These are phyloP conservation scores for Senna tora DNA, from an alignment of 306 rosid genomes.

Conservation along the genomic window DNA sequence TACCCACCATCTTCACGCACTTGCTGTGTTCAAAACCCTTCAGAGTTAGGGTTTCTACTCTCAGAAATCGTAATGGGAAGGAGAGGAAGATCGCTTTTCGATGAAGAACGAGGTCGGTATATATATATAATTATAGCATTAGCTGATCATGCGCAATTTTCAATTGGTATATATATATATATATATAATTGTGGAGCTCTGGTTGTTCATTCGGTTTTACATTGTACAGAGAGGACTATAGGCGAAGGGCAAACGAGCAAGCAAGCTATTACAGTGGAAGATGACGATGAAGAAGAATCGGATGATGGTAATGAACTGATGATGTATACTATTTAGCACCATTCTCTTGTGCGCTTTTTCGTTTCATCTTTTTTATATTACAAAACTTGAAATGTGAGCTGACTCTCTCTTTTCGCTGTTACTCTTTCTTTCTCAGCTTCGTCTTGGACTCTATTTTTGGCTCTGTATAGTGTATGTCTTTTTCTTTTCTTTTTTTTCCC, in stretches of 20 bases:
- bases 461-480: neutral
- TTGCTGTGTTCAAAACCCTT: slow-evolving; percentile 12
- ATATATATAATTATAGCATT: neutral
- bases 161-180: neutral
- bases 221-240: slow-evolving; percentile 26
- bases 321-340: neutral
- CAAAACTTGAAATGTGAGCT: neutral
- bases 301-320: slow-evolving; percentile 39
- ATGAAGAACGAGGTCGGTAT: slow-evolving; percentile 37
- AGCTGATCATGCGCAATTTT: neutral
- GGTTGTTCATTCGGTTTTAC: neutral
- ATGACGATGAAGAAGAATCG: slow-evolving; percentile 13
- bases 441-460: neutral
- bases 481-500: no score
- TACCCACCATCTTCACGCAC: neutral
- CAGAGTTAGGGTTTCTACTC: slow-evolving; percentile 39
- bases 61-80: slow-evolving; percentile 29
- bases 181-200: neutral
- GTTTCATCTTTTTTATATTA: neutral
- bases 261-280: neutral
- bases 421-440: neutral
- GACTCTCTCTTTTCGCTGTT: neutral
- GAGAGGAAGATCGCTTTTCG: neutral
- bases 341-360: neutral
- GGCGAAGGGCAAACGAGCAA: slow-evolving; percentile 35